Evolutionary conservation across 2,329 filamentous ascomycete genomes (phyloP).

Genomic region (Aspergillus hortae): DNA sequence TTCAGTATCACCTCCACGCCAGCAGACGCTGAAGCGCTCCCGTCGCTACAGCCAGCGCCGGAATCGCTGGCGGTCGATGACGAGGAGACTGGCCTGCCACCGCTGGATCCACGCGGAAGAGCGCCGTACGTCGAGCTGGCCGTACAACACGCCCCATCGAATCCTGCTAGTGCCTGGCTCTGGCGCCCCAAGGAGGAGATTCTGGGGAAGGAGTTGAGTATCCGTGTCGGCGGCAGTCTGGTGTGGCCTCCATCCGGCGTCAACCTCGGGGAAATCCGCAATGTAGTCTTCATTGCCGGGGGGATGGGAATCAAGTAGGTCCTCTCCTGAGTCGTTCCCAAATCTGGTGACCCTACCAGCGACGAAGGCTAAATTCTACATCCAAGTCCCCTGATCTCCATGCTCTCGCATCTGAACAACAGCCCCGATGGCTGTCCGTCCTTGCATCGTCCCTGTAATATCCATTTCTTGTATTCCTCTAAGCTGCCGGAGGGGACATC

Average conservation of each 20-base stretch:
- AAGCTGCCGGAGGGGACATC: slow-evolving; percentile 32
- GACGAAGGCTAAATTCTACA: neutral
- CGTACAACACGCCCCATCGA: slow-evolving; percentile 66
- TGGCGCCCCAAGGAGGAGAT: slow-evolving; percentile 60
- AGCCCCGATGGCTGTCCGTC: slow-evolving; percentile 38
- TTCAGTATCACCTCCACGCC: slow-evolving; percentile 85
- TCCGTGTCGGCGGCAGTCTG: slow-evolving; percentile 78
- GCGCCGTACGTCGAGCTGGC: slow-evolving; percentile 69
- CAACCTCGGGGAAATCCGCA: slow-evolving; percentile 46
- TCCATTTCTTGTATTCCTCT: slow-evolving; percentile 64
- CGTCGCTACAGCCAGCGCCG: slow-evolving; percentile 18
- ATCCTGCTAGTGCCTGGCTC: slow-evolving; percentile 72
- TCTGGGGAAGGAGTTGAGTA: slow-evolving; percentile 55
- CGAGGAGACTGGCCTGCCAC: slow-evolving; percentile 19
- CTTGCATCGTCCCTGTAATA: slow-evolving; percentile 34
- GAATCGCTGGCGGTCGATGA: slow-evolving; percentile 12
- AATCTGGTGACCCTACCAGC: too few species aligned
- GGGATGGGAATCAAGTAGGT: slow-evolving; percentile 76
- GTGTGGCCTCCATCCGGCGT: slow-evolving; percentile 62
- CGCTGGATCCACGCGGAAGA: slow-evolving; percentile 23
- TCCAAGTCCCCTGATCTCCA: slow-evolving; percentile 67
- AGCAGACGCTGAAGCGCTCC: slow-evolving; percentile 45
- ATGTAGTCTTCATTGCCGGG: slow-evolving; percentile 71
- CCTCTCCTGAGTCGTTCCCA: neutral
- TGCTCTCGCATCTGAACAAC: slow-evolving; percentile 57